These are phyloP conservation scores for Alternaria dauci DNA, from an alignment of 2,329 filamentous ascomycete genomes.

Conservation along the genomic window DNA sequence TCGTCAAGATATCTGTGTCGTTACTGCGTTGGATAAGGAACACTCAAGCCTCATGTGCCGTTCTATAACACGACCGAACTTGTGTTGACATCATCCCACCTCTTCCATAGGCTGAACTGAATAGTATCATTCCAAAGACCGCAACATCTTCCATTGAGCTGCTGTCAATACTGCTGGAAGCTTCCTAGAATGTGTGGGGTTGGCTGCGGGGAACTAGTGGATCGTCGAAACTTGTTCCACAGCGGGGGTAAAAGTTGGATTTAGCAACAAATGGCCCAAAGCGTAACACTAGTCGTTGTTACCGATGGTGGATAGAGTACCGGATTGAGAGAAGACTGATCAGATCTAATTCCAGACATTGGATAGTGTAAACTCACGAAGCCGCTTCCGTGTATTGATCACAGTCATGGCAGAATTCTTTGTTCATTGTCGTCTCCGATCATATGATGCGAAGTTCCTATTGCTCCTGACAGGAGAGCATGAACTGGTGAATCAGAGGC, in stretches of 20 bases:
- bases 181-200: conserved; percentile 5
- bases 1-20: neutral
- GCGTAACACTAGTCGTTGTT: neutral
- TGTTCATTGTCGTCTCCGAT: neutral
- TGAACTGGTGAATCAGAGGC: neutral
- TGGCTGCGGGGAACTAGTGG: conserved; percentile 8
- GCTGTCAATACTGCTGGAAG: neutral
- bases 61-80: neutral
- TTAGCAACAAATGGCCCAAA: neutral
- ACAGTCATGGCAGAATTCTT: too few relatives aligned
- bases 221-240: conserved; percentile 6
- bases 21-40: neutral
- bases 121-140: conserved; percentile 9
- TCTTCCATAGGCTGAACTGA: neutral
- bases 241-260: neutral
- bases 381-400: neutral
- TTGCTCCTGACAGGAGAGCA: neutral
- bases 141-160: conserved; percentile 7
- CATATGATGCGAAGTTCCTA: neutral
- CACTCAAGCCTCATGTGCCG: conserved; percentile 2
- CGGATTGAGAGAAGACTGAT: neutral
- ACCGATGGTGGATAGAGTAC: neutral
- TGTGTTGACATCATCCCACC: neutral
- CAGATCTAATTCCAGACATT: neutral
- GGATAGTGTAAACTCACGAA: neutral